Evolutionary conservation across 2,329 filamentous ascomycete genomes (phyloP).

Genomic region (Sporothrix pallida): DNA sequence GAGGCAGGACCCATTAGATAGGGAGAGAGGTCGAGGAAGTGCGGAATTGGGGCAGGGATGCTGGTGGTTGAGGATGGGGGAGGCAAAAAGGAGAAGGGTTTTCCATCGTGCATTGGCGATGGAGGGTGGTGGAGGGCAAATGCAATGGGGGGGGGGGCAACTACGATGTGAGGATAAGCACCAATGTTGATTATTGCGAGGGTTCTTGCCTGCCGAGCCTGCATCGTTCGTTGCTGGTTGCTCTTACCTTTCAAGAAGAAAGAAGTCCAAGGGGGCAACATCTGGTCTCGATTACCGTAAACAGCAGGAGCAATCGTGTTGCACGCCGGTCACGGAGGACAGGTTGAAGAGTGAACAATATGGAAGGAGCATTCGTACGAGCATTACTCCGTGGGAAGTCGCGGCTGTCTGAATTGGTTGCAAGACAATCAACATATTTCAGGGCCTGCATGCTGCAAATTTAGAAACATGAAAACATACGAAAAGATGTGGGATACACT

Average conservation of each 20-base stretch:
- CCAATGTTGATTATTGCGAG: neutral
- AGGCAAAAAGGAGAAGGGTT: neutral
- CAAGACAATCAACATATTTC: constrained; percentile 11
- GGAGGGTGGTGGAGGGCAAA: neutral
- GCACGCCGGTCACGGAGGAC: constrained; percentile 25
- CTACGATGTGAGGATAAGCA: neutral
- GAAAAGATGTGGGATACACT: neutral
- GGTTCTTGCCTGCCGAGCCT: neutral
- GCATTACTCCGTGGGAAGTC: constrained; percentile 18
- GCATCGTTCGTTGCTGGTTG: neutral
- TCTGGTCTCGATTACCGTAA: constrained; percentile 1
- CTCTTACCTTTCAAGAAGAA: neutral
- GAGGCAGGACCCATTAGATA: constrained; percentile 7
- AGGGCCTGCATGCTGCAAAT: constrained; percentile 15
- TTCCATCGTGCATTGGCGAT: constrained; percentile 1
- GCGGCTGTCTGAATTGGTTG: constrained; percentile 12
- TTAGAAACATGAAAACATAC: neutral
- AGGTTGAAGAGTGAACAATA: neutral
- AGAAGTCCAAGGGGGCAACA: neutral
- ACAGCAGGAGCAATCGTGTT: constrained; percentile 11
- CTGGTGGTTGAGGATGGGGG: neutral
- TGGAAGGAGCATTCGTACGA: constrained; percentile 23
- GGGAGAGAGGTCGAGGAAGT: neutral
- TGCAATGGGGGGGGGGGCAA: neutral
- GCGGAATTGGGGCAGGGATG: neutral